phyloP scores from a whole-genome alignment of 163 green algal species.

The Coccomyxa subellipsoidea region DNA sequence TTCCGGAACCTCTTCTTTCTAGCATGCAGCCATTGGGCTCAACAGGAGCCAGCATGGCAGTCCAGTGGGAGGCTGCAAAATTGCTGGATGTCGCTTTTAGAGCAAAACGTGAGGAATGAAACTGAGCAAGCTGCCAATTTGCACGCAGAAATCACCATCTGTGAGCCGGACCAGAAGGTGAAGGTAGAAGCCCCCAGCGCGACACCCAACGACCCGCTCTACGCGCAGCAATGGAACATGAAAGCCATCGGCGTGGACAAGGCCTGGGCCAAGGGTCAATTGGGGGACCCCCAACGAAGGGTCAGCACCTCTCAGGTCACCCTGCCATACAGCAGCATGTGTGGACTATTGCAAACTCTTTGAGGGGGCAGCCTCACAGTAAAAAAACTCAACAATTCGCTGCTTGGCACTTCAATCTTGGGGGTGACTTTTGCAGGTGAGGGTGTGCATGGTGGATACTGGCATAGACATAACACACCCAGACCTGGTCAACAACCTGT shows the following conservation, averaged over 20 bases:
- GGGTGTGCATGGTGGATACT: slow-evolving; percentile 56
- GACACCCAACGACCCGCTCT: slow-evolving; percentile 20
- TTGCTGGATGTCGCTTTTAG: too few species aligned
- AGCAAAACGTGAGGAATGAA: too few species aligned
- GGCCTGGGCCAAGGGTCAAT: slow-evolving; percentile 26
- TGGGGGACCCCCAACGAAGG: neutral
- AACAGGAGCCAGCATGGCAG: too few species aligned
- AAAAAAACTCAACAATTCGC: neutral
- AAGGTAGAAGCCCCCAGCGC: slow-evolving; percentile 10
- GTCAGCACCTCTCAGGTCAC: neutral
- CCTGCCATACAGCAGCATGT: neutral
- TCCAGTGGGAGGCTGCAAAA: too few species aligned
- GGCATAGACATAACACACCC: slow-evolving; percentile 60
- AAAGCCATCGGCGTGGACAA: slow-evolving; percentile 14
- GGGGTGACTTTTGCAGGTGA: neutral
- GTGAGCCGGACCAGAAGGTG: slow-evolving; percentile 25
- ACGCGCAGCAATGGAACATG: slow-evolving; percentile 33
- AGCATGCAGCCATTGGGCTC: too few species aligned
- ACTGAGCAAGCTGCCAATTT: too few species aligned
- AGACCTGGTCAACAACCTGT: slow-evolving; percentile 44
- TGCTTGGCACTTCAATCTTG: neutral
- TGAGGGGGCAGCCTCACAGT: neutral
- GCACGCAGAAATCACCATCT: slow-evolving; percentile 25
- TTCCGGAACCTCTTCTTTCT: too few species aligned
- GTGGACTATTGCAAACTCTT: neutral